Evolutionary conservation across 768 basidiomycete genomes (phyloP), one percentile per base, ranked within the genome.

Genomic region (Calvatia gigantea): DNA sequence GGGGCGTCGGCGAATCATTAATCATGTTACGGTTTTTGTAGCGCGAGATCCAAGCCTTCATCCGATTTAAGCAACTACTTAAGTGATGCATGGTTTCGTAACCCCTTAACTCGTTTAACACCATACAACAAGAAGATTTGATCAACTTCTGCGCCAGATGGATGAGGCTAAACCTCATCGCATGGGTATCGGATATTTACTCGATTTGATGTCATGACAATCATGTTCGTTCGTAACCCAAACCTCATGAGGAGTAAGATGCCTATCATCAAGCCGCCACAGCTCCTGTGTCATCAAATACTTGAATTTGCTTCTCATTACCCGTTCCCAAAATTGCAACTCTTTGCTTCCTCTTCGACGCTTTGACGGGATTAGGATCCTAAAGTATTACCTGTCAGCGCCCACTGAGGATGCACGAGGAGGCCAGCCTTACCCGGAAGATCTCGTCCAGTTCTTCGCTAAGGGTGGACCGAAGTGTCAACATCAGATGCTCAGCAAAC

Each of bases 361-460:
- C 71, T 47, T 65, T 69, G 31, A 79, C 75, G 21, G 74, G 74
- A 59, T 70, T 65, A 4, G 73, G 70, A 56, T 70, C 69, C 75
- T 75, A 38, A 29, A 28, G 35, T 12, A 42, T 38, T 35, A 23
- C 41, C 42, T 8, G 12, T 15, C 31, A 46, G 50, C 21, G 25
- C 15, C 12, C 35, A 32, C n/a, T 19, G 28, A 33, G 44, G 47
- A 50, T 19, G 32, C 21, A 27, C 29, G 11, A 19, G 29, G 27
- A 39, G 29, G 11, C 38, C 33, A 23, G 4, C 38, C 46, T 25
- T 45, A 73, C 74, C 56, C 65, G 60, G 58, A 77, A 77, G 28
- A 77, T 74, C 51, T 75, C 75, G 39, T 75, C 64, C 41, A 75
- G 60, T 57, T 77, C 74, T 65, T 75, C 74, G 21, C 74, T 76